phyloP scores from a whole-genome alignment of 495 filamentous ascomycete species.

The Sordaria brevicollis region DNA sequence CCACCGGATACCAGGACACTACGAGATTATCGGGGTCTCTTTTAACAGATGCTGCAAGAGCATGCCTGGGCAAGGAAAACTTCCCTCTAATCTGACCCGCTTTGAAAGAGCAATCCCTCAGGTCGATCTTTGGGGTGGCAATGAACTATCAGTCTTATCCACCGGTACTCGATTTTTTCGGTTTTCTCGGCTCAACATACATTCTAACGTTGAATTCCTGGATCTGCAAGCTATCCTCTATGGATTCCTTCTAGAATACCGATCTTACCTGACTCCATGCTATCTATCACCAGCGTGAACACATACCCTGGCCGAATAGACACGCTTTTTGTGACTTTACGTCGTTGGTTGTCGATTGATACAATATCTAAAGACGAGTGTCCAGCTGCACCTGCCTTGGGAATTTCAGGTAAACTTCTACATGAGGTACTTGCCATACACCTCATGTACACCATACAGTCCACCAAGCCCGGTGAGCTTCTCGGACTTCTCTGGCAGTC shows the following conservation, averaged over 20 bases:
- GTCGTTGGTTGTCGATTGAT: not conserved
- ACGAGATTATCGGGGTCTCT: not conserved
- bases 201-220: too few relatives aligned
- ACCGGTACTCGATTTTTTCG: too few relatives aligned
- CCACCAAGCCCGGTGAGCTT: not conserved
- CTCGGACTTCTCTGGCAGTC: not conserved
- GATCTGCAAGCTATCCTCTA: too few relatives aligned
- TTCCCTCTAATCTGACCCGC: not conserved
- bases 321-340: not conserved
- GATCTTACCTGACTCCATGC: too few relatives aligned
- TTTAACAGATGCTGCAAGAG: not conserved
- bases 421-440: not conserved
- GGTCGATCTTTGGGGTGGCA: too few relatives aligned
- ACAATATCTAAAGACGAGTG: not conserved
- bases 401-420: not conserved
- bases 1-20: not conserved
- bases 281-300: not conserved
- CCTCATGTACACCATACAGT: not conserved
- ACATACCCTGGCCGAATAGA: not conserved
- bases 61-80: not conserved
- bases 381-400: not conserved
- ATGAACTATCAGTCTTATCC: too few relatives aligned
- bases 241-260: too few relatives aligned
- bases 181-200: too few relatives aligned
- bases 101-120: too few relatives aligned